A percentile compares a stretch with the other conserved stretches of the same genome.
phyloP scores from a whole-genome alignment of 2,329 filamentous ascomycete species.

The Plectosphaerella cucumerina region DNA sequence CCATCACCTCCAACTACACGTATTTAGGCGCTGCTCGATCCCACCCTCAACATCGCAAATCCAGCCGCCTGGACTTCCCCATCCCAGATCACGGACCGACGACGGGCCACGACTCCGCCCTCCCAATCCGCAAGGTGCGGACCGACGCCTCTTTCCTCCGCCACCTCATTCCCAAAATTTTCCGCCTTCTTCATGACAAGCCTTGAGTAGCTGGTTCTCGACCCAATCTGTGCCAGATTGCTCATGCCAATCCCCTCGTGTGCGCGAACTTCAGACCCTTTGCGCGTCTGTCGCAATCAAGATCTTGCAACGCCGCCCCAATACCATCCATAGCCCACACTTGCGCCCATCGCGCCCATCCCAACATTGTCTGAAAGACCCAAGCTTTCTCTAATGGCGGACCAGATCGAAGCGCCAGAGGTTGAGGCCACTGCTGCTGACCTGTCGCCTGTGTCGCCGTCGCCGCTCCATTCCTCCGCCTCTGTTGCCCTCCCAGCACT shows the following conservation, averaged over 20 bases:
- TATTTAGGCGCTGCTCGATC: no score
- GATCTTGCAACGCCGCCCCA: neutral
- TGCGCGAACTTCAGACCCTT: neutral
- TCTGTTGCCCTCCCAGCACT: conserved; percentile 44
- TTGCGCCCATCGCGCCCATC: neutral
- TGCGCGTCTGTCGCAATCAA: neutral
- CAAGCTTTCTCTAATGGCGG: neutral
- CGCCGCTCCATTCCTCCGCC: conserved; percentile 41
- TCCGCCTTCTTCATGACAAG: neutral
- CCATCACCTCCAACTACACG: no score
- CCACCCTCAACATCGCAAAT: no score
- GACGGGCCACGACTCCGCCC: neutral
- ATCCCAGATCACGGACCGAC: no score
- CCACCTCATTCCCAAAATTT: neutral
- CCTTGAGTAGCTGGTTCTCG: neutral
- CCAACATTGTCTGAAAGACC: neutral
- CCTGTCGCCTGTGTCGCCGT: conserved; percentile 47
- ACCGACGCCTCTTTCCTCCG: neutral
- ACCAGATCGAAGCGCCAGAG: conserved; percentile 21
- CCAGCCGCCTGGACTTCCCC: no score
- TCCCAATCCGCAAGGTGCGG: neutral
- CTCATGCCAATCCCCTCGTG: neutral
- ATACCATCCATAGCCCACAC: neutral
- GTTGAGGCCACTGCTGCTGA: conserved; percentile 50
- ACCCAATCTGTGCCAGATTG: neutral